Conservation (phyloP, 2,329 filamentous ascomycete species). For the Sporothrix inflata region DNA sequence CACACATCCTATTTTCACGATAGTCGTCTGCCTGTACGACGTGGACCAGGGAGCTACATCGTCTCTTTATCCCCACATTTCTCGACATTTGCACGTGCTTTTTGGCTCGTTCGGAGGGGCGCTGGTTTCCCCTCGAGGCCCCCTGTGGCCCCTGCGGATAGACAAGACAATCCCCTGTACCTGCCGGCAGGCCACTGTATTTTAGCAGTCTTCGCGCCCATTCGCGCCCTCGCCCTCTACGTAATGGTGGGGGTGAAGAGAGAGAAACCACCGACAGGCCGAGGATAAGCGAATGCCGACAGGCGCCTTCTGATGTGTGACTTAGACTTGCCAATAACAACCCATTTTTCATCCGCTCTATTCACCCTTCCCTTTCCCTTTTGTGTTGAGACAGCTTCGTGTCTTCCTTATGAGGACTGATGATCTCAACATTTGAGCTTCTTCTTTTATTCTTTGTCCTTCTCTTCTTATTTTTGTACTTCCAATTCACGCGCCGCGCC, state of each 20-base stretch:
- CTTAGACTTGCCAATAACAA: too few relatives aligned
- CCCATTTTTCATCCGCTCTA: too few relatives aligned
- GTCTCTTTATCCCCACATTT: neutral
- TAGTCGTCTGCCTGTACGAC: too few relatives aligned
- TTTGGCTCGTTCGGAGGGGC: neutral
- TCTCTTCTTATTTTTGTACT: neutral
- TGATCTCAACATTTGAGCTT: neutral
- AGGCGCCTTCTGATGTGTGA: too few relatives aligned
- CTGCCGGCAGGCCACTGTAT: neutral
- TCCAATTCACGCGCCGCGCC: neutral
- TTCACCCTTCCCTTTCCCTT: neutral
- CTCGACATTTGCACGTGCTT: conserved; percentile 26
- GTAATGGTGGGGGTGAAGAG: conserved; percentile 1
- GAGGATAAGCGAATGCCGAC: conserved; percentile 27
- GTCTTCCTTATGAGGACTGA: neutral
- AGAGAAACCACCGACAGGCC: conserved; percentile 19
- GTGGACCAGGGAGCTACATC: too few relatives aligned
- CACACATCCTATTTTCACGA: neutral
- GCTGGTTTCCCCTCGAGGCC: neutral
- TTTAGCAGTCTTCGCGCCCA: neutral
- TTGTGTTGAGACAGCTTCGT: conserved; percentile 11
- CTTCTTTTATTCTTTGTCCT: neutral
- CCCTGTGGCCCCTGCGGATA: neutral
- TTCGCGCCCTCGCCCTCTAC: neutral
- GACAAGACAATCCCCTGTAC: neutral